Base-by-base conservation (phyloP, 192 early-diverging fungal species). In the Neocallimastix lanati region DNA sequence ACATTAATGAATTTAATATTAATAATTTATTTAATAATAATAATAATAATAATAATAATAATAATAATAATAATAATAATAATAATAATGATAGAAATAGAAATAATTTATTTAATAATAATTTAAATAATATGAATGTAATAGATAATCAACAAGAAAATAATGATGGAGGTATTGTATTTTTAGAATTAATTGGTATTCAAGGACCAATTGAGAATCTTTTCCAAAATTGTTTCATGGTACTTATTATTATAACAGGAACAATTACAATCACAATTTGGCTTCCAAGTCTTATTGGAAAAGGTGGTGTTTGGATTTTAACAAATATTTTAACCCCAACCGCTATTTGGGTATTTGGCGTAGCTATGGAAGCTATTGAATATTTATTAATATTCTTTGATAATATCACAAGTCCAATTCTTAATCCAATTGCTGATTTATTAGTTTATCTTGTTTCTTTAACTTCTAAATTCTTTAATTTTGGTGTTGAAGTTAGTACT, bases 171-270 rank as follows among this genome's bases (percentile, higher is more conserved):
- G 80, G 80, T 37, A 80, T 80, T 28, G 79, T 83, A n/a, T 89
- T 89, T 76, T 77, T 97, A 35, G 96, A 96, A 77, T 91, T 94
- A n/a, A 87, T 98, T 77, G 97, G 97, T 13, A 89, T 99, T 82
- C 88, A 92, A 12, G 97, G 97, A 0, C 93, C 95, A 18, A 80
- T 92, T n/a, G 86, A 90, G 82, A 87, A 92, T 78, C 82, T 97
- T 0, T 76, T 92, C 14, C 93, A 96, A 81, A 94, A 95, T 82
- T 93, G 93, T 77, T 86, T 92, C 13, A 86, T 96, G 28, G 93
- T 96, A 50, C 78, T 92, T 12, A 81, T 94, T 15, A 82, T 97
- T 79, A 90, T 96, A 30, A 81, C 88, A 29, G 84, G 92, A 76
- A 91, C 93, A 37, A 81, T 97, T 78, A 88, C 40, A 16, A 50